A percentile compares a stretch with the other conserved stretches of the same genome.
These are phyloP conservation scores for Trypanosoma rangeli DNA, from an alignment of 208 protist species.

Conservation along the genomic window DNA sequence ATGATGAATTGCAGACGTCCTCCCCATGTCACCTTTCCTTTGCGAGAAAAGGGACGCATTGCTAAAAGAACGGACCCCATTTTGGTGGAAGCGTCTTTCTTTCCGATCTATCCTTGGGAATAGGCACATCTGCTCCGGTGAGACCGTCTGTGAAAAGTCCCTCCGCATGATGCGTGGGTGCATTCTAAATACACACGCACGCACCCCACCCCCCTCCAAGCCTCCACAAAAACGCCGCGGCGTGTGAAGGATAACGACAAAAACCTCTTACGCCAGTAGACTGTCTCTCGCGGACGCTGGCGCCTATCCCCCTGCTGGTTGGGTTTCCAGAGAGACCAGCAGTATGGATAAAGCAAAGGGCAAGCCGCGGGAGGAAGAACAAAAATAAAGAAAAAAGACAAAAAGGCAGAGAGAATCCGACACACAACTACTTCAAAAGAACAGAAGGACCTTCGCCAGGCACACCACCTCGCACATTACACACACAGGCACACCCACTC, in stretches of 20 bases:
- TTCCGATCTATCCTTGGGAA: slow-evolving; percentile 14
- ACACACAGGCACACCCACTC: slow-evolving; percentile 11
- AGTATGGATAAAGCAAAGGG: not conserved
- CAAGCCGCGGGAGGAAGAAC: slow-evolving; percentile 3
- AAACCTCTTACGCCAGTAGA: not conserved
- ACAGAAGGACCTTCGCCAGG: not conserved
- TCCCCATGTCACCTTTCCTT: not conserved
- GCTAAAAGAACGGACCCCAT: not conserved
- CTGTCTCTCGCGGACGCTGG: not conserved
- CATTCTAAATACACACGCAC: slow-evolving; percentile 1
- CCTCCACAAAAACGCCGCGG: not conserved
- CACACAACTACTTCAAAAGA: not conserved
- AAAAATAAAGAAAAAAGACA: slow-evolving; percentile 23
- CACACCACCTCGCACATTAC: not conserved
- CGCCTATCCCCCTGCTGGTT: not conserved
- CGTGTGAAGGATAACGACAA: not conserved
- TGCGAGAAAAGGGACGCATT: not conserved
- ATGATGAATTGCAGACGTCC: slow-evolving; percentile 1
- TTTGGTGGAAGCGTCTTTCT: not conserved
- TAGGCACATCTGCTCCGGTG: not conserved
- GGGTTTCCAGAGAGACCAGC: not conserved
- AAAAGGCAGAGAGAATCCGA: slow-evolving; percentile 2
- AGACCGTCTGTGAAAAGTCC: slow-evolving; percentile 8
- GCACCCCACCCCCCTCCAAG: not conserved
- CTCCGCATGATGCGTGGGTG: not conserved